A percentile compares a stretch with the other conserved stretches of the same genome.
phyloP scores from a whole-genome alignment of 345 rosid genomes.

The Salix dunnii region DNA sequence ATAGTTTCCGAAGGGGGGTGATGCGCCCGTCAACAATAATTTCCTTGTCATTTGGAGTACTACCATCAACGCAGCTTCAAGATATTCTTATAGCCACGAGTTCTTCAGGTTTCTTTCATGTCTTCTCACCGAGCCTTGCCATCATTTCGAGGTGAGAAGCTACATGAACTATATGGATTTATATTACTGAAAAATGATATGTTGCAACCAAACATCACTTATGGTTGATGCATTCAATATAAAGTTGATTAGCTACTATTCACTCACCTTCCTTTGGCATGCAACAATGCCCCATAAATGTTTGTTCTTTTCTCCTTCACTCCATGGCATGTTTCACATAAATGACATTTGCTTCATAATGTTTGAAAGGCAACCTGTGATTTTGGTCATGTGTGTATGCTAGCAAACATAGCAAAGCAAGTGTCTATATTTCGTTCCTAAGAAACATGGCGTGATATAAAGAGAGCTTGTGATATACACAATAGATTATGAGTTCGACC shows the following conservation, averaged over 20 bases:
- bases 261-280: background rate
- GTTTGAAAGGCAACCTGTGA: background rate
- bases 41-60: slow-evolving; percentile 82
- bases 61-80: no score
- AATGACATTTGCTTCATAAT: background rate
- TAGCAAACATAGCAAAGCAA: no score
- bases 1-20: slow-evolving; percentile 78
- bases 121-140: slow-evolving; percentile 59
- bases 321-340: background rate
- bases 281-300: background rate
- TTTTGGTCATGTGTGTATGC: no score
- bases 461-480: no score
- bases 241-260: background rate
- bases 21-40: slow-evolving; percentile 68
- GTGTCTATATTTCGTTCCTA: no score
- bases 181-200: background rate
- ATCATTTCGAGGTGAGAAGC: slow-evolving; percentile 59
- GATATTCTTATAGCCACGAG: no score
- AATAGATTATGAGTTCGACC: no score
- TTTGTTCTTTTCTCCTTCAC: background rate
- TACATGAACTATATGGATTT: background rate
- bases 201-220: background rate
- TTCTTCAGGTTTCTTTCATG: slow-evolving; percentile 83
- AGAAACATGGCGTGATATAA: rapidly evolving
- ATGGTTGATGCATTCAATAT: background rate